phyloP scores from a whole-genome alignment of 768 basidiomycete species.

The Imleria badia region DNA sequence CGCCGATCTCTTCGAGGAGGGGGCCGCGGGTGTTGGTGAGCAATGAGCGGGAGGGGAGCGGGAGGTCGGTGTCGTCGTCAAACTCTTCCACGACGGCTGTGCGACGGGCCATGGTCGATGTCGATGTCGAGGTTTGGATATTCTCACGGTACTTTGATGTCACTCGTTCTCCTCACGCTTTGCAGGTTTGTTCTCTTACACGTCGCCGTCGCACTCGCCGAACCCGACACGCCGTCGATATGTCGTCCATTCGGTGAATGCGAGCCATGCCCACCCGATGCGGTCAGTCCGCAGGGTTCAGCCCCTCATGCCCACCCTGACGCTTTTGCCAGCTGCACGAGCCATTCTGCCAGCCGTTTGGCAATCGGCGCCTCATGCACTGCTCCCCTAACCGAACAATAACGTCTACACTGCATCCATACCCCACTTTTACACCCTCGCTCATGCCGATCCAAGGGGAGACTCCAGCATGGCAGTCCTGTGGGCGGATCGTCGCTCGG shows the following conservation, averaged over 20 bases:
- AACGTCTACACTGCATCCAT: conserved; percentile 20
- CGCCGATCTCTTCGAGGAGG: conserved; percentile 69
- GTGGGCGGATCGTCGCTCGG: conserved; percentile 76
- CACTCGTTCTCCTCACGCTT: not conserved
- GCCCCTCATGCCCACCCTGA: conserved; percentile 6
- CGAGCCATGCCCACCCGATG: conserved; percentile 61
- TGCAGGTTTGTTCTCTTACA: conserved; percentile 16
- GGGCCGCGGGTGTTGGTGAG: conserved; percentile 70
- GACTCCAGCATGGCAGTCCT: conserved; percentile 88
- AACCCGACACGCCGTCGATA: conserved; percentile 10
- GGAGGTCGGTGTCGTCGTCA: conserved; percentile 93
- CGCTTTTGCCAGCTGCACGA: conserved; percentile 59
- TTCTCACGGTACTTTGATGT: conserved; percentile 30
- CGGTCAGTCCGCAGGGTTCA: conserved; percentile 41
- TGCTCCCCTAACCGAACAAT: conserved; percentile 47
- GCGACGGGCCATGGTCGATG: conserved; percentile 62
- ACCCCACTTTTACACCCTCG: conserved; percentile 14
- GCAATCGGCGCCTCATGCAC: conserved; percentile 87
- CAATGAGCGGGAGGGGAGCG: conserved; percentile 66
- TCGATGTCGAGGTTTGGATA: not conserved
- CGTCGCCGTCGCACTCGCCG: conserved; percentile 5
- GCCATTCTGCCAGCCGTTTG: conserved; percentile 95
- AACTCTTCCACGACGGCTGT: conserved; percentile 74
- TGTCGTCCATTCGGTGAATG: conserved; percentile 60
- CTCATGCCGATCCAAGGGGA: conserved; percentile 40